Evolutionary conservation across 1,284 basidiomycete genomes (phyloP).

Genomic region (Filobasidium uniguttulatum): DNA sequence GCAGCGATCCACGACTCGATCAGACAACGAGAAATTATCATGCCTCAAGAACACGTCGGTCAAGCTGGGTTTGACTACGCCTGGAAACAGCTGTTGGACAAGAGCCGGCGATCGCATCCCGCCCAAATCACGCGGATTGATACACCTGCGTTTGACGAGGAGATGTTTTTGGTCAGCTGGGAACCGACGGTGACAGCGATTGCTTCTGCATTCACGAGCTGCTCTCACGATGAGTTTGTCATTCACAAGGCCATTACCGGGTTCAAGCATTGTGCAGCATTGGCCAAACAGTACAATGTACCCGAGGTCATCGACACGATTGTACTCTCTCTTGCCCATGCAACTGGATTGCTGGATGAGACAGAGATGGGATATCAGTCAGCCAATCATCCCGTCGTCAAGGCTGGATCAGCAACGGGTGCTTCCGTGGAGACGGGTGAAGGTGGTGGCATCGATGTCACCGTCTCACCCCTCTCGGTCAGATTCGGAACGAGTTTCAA

Average conservation of each 20-base stretch:
- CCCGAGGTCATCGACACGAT: constrained; percentile 96
- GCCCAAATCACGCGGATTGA: constrained; percentile 62
- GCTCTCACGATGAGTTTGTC: constrained; percentile 82
- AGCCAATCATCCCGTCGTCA: constrained; percentile 75
- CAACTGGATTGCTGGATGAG: constrained; percentile 68
- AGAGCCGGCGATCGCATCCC: constrained; percentile 71
- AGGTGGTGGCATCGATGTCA: constrained; percentile 76
- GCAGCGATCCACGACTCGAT: constrained; percentile 87
- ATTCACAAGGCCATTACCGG: constrained; percentile 89
- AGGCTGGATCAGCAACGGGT: too few relatives aligned
- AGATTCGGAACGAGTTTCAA: constrained; percentile 93
- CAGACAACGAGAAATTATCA: constrained; percentile 83
- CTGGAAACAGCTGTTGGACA: constrained; percentile 86
- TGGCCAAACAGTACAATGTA: constrained; percentile 75
- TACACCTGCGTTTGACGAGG: constrained; percentile 64
- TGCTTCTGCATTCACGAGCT: constrained; percentile 84
- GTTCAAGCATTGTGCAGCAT: constrained; percentile 86
- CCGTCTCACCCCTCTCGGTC: constrained; percentile 81
- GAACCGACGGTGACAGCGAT: constrained; percentile 80
- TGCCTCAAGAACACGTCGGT: constrained; percentile 96
- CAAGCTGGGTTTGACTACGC: constrained; percentile 97
- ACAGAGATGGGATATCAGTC: constrained; percentile 51
- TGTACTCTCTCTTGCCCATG: constrained; percentile 77
- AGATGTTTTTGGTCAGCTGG: constrained; percentile 89
- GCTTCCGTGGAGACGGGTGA: too few relatives aligned